A percentile compares a stretch with the other conserved stretches of the same genome.
Evolutionary conservation across 139 green algal species (phyloP).

Genomic region (Closterium sp.): DNA sequence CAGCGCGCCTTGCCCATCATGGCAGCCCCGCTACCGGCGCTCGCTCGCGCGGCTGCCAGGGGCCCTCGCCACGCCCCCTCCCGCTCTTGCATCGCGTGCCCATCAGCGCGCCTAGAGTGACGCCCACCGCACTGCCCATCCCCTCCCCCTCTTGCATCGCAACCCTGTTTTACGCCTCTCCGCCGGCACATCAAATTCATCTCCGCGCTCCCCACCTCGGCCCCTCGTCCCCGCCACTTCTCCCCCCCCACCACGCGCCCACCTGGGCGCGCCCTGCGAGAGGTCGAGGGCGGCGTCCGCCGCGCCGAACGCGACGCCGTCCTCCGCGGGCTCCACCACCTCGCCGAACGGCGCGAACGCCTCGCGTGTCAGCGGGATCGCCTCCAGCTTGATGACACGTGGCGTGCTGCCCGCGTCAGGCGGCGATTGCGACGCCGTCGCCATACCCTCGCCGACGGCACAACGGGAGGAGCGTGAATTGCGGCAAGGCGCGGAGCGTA

Average conservation of each 20-base stretch:
- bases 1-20: too few species aligned
- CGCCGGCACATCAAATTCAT: not conserved
- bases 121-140: too few species aligned
- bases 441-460: not conserved
- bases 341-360: conserved; percentile 47
- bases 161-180: too few species aligned
- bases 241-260: not conserved
- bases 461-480: not conserved
- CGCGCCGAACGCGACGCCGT: conserved; percentile 31
- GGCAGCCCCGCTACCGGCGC: too few species aligned
- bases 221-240: not conserved
- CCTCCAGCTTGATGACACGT: not conserved
- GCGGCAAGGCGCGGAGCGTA: not conserved
- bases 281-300: conserved; percentile 46
- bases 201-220: not conserved
- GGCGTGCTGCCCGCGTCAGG: not conserved
- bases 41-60: too few species aligned
- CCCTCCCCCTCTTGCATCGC: too few species aligned
- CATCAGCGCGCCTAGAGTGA: too few species aligned
- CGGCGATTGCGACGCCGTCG: not conserved
- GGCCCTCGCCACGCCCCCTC: too few species aligned
- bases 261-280: conserved; percentile 33
- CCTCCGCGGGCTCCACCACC: conserved; percentile 32
- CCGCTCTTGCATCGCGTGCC: too few species aligned
- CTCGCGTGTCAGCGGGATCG: conserved; percentile 31